A percentile compares a stretch with the other conserved stretches of the same genome.
Conservation (phyloP, 768 basidiomycete genomes). For the Lentinula aciculospora region DNA sequence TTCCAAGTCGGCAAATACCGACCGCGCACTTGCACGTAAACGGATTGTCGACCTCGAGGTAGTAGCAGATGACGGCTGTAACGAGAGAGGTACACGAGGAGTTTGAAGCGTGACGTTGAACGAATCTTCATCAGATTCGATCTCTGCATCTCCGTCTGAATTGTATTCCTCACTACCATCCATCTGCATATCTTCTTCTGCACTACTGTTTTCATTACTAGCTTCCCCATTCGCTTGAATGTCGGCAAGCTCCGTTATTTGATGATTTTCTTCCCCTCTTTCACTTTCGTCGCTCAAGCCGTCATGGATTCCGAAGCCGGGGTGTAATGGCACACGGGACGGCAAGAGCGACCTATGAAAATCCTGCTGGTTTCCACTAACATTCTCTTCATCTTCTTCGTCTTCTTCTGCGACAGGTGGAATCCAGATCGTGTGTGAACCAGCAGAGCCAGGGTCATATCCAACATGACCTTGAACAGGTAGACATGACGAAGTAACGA, state of each 20-base stretch:
- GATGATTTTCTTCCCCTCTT: slow-evolving; percentile 6
- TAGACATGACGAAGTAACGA: slow-evolving; percentile 31
- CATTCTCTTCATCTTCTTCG: slow-evolving; percentile 2
- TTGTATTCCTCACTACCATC: slow-evolving; percentile 21
- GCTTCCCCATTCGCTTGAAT: not conserved
- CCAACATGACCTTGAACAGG: slow-evolving; percentile 9
- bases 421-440: slow-evolving; percentile 14
- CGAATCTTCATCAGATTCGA: slow-evolving; percentile 50
- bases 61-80: not conserved
- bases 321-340: slow-evolving; percentile 52
- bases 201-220: not conserved
- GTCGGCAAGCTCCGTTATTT: not conserved
- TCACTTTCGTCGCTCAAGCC: slow-evolving; percentile 50
- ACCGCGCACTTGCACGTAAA: slow-evolving; percentile 5
- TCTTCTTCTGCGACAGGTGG: slow-evolving; percentile 36
- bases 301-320: slow-evolving; percentile 43
- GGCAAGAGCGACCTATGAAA: slow-evolving; percentile 69
- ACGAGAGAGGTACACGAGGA: slow-evolving; percentile 32
- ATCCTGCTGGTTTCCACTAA: slow-evolving; percentile 36
- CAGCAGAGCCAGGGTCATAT: slow-evolving; percentile 5
- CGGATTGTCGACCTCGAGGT: slow-evolving; percentile 6
- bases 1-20: slow-evolving; percentile 3
- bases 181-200: slow-evolving; percentile 16
- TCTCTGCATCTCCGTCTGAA: slow-evolving; percentile 23
- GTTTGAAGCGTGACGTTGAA: slow-evolving; percentile 67